Evolutionary conservation across 768 basidiomycete genomes (phyloP).

Genomic region (Tricholoma saponaceum): DNA sequence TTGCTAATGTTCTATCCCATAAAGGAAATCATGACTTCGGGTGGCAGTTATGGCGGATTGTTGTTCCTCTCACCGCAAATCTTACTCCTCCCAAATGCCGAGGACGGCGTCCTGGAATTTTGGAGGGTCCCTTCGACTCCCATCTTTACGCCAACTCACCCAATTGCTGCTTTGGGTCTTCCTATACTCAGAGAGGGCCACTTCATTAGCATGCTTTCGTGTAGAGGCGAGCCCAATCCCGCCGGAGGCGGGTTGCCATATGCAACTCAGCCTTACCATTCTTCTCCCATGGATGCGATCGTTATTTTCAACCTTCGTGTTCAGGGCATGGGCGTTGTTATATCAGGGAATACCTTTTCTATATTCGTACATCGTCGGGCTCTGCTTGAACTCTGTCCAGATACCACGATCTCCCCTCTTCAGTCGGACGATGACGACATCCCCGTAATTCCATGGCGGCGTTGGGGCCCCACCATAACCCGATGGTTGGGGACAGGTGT

Average conservation of each 20-base stretch:
- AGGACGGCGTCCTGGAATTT: conserved; percentile 27
- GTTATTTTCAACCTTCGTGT: conserved; percentile 30
- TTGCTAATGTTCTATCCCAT: not conserved
- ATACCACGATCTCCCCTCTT: not conserved
- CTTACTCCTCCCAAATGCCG: conserved; percentile 30
- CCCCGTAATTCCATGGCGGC: conserved; percentile 18
- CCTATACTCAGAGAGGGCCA: conserved; percentile 24
- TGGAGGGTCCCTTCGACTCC: conserved; percentile 27
- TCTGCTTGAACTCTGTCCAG: conserved; percentile 18
- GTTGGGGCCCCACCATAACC: conserved; percentile 31
- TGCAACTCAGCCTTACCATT: conserved; percentile 19
- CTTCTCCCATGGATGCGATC: conserved; percentile 24
- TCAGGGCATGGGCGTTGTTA: not conserved
- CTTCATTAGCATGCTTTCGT: conserved; percentile 23
- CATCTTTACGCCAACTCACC: conserved; percentile 10
- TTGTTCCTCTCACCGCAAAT: conserved; percentile 30
- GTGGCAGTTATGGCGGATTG: conserved; percentile 23
- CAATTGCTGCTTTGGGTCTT: conserved; percentile 22
- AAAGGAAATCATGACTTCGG: not conserved
- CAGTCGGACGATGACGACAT: conserved; percentile 5
- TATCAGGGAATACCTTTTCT: conserved; percentile 16
- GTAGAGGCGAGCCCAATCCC: conserved; percentile 41
- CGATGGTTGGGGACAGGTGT: conserved; percentile 27
- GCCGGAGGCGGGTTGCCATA: conserved; percentile 8
- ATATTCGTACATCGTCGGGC: conserved; percentile 33